A percentile compares a stretch with the other conserved stretches of the same genome.
Evolutionary conservation across 2,329 filamentous ascomycete genomes (phyloP).

Genomic region (Scortechinia acanthostroma): DNA sequence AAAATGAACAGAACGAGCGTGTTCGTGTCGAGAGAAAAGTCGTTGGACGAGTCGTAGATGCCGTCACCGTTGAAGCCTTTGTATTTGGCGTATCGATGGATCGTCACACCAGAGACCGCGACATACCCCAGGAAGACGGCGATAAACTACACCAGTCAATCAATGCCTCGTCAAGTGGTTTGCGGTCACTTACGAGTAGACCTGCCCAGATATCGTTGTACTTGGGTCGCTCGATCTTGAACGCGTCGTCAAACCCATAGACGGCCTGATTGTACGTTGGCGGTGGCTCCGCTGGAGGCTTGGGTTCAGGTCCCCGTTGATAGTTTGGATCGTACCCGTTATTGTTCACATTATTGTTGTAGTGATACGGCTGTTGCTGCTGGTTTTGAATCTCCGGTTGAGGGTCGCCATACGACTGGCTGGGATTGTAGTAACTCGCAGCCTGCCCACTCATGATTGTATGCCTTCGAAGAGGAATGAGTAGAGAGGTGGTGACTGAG

Average conservation of each 20-base stretch:
- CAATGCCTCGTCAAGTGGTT: constrained; percentile 4
- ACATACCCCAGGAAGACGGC: constrained; percentile 66
- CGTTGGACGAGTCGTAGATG: constrained; percentile 65
- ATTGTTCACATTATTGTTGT: constrained; percentile 11
- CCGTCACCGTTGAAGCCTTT: constrained; percentile 60
- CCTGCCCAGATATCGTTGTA: constrained; percentile 89
- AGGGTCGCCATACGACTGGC: not conserved
- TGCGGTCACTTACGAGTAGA: constrained; percentile 47
- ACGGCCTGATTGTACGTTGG: constrained; percentile 24
- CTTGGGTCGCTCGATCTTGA: constrained; percentile 77
- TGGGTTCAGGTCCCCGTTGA: constrained; percentile 7
- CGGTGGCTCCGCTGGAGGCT: constrained; percentile 2
- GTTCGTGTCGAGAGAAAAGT: constrained; percentile 69
- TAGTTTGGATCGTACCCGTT: constrained; percentile 16
- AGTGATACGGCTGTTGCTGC: not conserved
- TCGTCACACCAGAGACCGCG: constrained; percentile 67
- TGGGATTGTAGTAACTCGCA: constrained; percentile 19
- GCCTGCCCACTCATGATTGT: constrained; percentile 23
- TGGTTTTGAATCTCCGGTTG: not conserved
- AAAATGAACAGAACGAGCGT: constrained; percentile 81
- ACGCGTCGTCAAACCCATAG: constrained; percentile 65
- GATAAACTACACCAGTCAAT: constrained; percentile 45
- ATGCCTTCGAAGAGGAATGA: constrained; percentile 3
- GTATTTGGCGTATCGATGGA: constrained; percentile 66
- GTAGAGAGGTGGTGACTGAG: constrained; percentile 7